Percentiles rank a stretch among this genome's conserved stretches.
Conservation (phyloP, 108 stramenopile species). For the Stephanodiscus minutulus region DNA sequence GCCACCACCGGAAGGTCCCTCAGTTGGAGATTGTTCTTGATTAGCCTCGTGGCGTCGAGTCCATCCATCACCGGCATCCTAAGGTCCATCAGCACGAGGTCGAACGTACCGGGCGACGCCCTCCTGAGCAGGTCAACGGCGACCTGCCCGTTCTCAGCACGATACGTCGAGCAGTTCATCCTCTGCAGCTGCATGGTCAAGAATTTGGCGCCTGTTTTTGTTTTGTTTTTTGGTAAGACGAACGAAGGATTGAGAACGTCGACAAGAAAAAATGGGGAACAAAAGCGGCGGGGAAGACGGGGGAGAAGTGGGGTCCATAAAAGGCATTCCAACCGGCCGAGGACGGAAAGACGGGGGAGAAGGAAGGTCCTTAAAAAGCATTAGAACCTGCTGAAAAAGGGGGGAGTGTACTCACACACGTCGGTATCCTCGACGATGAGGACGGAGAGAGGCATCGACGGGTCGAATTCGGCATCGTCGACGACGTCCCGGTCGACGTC, state of each 20-base stretch:
- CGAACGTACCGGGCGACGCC: slow-evolving; percentile 28
- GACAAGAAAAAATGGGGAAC: neutral
- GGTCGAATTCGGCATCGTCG: slow-evolving; percentile 26
- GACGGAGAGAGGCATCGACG: slow-evolving; percentile 35
- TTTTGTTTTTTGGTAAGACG: too few species aligned
- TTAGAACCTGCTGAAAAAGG: too few species aligned
- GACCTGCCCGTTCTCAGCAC: slow-evolving; percentile 52
- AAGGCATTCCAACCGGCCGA: too few species aligned
- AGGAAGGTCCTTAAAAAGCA: neutral
- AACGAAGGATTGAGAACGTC: neutral
- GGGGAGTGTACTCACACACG: slow-evolving; percentile 27
- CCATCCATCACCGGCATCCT: slow-evolving; percentile 68
- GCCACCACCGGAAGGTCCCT: slow-evolving; percentile 31
- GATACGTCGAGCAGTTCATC: slow-evolving; percentile 34
- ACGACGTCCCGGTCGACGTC: slow-evolving; percentile 11
- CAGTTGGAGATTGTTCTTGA: slow-evolving; percentile 28
- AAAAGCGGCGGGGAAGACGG: too few species aligned
- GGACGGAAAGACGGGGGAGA: too few species aligned
- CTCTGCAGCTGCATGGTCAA: slow-evolving; percentile 26
- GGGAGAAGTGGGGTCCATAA: too few species aligned
- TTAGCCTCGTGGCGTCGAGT: slow-evolving; percentile 51
- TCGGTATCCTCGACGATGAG: slow-evolving; percentile 62
- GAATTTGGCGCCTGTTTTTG: slow-evolving; percentile 29
- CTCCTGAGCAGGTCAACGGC: slow-evolving; percentile 44
- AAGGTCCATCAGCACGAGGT: slow-evolving; percentile 58